A percentile compares a stretch with the other conserved stretches of the same genome.
These are phyloP conservation scores for Corynespora cassiicola DNA, from an alignment of 2,329 filamentous ascomycete genomes.

Conservation along the genomic window DNA sequence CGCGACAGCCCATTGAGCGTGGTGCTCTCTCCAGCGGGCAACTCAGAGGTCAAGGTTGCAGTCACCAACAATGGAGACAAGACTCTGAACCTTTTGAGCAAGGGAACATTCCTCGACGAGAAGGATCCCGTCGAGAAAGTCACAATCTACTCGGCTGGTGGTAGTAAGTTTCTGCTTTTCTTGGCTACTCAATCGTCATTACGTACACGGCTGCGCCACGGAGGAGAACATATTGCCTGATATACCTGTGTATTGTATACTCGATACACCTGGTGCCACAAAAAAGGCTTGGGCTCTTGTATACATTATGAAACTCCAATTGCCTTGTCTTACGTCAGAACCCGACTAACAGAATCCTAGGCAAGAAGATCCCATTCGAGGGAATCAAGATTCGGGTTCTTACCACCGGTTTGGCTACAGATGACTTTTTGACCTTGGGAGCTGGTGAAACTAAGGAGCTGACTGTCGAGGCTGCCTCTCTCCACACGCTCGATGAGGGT, in stretches of 20 bases:
- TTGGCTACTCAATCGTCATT: too few relatives aligned
- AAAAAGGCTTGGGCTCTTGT: too few relatives aligned
- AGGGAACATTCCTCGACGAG: conserved; percentile 61
- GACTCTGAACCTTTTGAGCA: conserved; percentile 60
- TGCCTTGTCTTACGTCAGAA: too few relatives aligned
- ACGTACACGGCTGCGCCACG: too few relatives aligned
- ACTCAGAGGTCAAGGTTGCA: conserved; percentile 61
- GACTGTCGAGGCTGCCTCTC: conserved; percentile 62
- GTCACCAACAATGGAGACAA: conserved; percentile 61
- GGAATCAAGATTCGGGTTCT: conserved; percentile 61
- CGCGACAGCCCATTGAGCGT: conserved; percentile 43
- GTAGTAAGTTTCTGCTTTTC: conserved; percentile 37
- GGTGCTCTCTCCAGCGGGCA: conserved; percentile 56
- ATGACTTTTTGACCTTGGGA: conserved; percentile 59
- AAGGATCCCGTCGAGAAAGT: conserved; percentile 60
- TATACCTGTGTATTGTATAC: too few relatives aligned
- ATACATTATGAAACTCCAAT: too few relatives aligned
- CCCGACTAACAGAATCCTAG: conserved; percentile 35
- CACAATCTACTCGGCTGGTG: conserved; percentile 56
- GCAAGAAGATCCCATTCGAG: conserved; percentile 56
- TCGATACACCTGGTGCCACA: too few relatives aligned
- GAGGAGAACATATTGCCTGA: too few relatives aligned
- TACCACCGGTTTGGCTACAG: conserved; percentile 52
- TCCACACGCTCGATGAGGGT: conserved; percentile 59
- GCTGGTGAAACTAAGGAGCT: conserved; percentile 58